Conservation (phyloP, 345 rosid species). For the Limnanthes douglasii region DNA sequence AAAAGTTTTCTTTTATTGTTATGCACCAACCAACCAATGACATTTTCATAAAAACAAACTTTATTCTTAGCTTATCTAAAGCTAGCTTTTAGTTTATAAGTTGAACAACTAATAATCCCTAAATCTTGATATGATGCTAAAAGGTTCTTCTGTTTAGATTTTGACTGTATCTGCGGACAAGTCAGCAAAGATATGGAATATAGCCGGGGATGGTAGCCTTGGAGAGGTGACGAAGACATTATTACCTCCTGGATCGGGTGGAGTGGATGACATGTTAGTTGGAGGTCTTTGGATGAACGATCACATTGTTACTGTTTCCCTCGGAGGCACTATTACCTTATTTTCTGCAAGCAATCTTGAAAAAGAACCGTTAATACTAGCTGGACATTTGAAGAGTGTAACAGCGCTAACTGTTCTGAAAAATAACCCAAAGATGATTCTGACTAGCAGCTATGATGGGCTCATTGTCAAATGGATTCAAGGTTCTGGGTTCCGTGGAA, state of each 20-base stretch:
- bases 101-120: no score
- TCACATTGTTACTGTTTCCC: slow-evolving; percentile 48
- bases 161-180: slow-evolving; percentile 73
- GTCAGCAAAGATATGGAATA: slow-evolving; percentile 67
- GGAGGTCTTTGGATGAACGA: slow-evolving; percentile 78
- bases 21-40: no score
- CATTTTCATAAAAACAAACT: no score
- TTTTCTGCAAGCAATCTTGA: slow-evolving; percentile 50
- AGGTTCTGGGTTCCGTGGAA: slow-evolving; percentile 44
- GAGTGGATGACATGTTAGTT: slow-evolving; percentile 61
- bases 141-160: slow-evolving; percentile 20
- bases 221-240: slow-evolving; percentile 35
- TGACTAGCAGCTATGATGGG: slow-evolving; percentile 71
- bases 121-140: slow-evolving; percentile 6
- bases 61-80: no score
- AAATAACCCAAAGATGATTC: slow-evolving; percentile 24
- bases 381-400: slow-evolving; percentile 63
- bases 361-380: slow-evolving; percentile 30
- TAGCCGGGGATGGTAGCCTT: slow-evolving; percentile 38
- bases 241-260: slow-evolving; percentile 31
- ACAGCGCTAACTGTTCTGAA: slow-evolving; percentile 35
- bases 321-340: slow-evolving; percentile 43
- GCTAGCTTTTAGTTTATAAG: no score
- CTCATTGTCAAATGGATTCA: slow-evolving; percentile 50
- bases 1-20: no score